Percentiles rank a stretch among this genome's conserved stretches.
Conservation (phyloP, 2,329 filamentous ascomycete genomes). For the Pseudopithomyces maydicus region DNA sequence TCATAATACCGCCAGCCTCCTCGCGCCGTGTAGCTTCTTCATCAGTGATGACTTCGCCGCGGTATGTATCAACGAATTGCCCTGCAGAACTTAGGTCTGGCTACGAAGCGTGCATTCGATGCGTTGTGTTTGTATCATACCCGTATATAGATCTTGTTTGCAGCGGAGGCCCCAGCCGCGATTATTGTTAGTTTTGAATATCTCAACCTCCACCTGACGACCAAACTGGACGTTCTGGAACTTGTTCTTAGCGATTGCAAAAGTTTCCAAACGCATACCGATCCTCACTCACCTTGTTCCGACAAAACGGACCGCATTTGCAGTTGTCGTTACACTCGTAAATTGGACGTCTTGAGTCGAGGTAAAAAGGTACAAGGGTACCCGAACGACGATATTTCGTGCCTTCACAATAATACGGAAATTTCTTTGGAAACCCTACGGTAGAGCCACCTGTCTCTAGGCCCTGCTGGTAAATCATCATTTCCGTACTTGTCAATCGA, state of each 20-base stretch:
- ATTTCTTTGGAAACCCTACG: conserved; percentile 53
- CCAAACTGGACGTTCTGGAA: conserved; percentile 72
- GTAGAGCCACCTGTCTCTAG: conserved; percentile 30
- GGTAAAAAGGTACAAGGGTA: conserved; percentile 50
- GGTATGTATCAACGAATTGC: conserved; percentile 80
- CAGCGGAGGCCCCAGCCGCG: conserved; percentile 80
- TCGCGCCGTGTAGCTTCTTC: conserved; percentile 69
- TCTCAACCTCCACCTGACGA: conserved; percentile 71
- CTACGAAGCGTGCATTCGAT: background rate
- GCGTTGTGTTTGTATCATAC: background rate
- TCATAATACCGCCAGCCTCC: conserved; percentile 58
- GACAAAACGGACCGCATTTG: conserved; percentile 66
- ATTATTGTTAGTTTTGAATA: conserved; percentile 71
- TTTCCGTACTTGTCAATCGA: conserved; percentile 34
- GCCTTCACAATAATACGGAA: conserved; percentile 63
- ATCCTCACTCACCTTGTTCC: conserved; percentile 59
- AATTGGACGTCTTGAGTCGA: conserved; percentile 58
- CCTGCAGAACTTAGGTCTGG: conserved; percentile 34
- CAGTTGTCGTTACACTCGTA: conserved; percentile 82
- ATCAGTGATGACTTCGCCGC: conserved; percentile 63
- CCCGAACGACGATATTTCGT: conserved; percentile 29
- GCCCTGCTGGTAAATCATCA: conserved; percentile 27
- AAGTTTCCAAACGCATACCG: too few species aligned
- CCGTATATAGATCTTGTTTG: conserved; percentile 66
- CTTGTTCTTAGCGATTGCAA: background rate